Base-by-base conservation (phyloP, 257 asterid genomes). In the Rubia yunnanensis region DNA sequence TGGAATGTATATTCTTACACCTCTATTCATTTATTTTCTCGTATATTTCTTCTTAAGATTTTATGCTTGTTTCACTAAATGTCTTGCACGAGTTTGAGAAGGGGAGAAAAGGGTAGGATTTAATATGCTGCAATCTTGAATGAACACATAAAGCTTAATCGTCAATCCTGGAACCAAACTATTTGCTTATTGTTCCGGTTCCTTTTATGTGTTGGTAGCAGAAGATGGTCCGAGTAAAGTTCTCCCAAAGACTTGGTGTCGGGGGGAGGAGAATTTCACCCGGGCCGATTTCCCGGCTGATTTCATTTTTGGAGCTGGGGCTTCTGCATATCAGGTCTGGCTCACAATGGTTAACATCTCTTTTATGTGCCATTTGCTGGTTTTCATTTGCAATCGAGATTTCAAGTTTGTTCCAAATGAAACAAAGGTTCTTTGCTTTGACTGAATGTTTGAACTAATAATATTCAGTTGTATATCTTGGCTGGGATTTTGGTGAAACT, bases 241-340 rank as follows among this genome's bases (percentile, higher is more conserved):
- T n/a, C n/a, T n/a, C n/a, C n/a, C n/a, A n/a, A n/a, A n/a, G n/a
- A n/a, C n/a, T n/a, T n/a, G n/a, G n/a, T n/a, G n/a, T n/a, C n/a
- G n/a, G n/a, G n/a, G n/a, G n/a, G n/a, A n/a, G n/a, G n/a, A n/a
- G n/a, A n/a, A n/a, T n/a, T n/a, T n/a, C n/a, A n/a, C n/a, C n/a
- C n/a, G 70, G 7, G 24, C 48, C 0, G 70, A 66, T 23, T 66
- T 52, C 27, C 62, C 70, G 5, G 46, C 13, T 27, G 52, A 20
- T 49, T 66, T 66, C 24, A 39, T 52, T 20, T 66, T 66, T 36
- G 70, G 70, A 49, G 58, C 61, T 5, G 70, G 70, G 31, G 15
- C 70, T 30, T 66, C 70, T 1, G 70, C 70, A n/a, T 66, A 66
- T 66, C 70, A 66, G 18, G 70, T 66, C 4, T 5, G 56, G n/a